Percentiles rank a stretch among this genome's conserved stretches.
Conservation (phyloP, 164 flowering plant genomes). For the Umbellularia californica region DNA sequence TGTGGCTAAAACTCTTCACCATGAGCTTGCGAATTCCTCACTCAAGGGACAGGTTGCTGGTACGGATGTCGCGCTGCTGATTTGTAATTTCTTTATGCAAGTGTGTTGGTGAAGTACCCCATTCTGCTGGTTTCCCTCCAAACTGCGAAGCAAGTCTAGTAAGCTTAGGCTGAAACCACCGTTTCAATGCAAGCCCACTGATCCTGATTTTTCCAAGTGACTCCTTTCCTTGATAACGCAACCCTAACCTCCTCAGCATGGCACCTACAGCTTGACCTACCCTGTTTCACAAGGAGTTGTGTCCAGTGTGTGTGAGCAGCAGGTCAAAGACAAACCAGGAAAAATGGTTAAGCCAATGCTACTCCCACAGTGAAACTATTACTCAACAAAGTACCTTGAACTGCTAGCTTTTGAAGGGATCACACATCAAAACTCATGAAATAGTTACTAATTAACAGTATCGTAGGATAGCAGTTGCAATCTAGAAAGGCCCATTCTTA, state of each 20-base stretch:
- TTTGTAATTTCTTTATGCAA: slow-evolving; percentile 55
- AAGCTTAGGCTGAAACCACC: slow-evolving; percentile 78
- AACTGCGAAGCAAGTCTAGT: slow-evolving; percentile 36
- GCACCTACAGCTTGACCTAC: slow-evolving; percentile 67
- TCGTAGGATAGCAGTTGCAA: no score
- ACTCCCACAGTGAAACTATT: not conserved
- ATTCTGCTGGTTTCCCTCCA: slow-evolving; percentile 43
- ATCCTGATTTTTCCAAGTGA: slow-evolving; percentile 84
- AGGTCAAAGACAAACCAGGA: not conserved
- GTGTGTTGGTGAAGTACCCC: slow-evolving; percentile 31
- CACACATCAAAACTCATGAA: not conserved
- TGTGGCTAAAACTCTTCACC: not conserved
- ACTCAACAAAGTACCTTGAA: not conserved
- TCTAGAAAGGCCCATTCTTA: no score
- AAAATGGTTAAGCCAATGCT: not conserved
- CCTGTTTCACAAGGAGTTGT: slow-evolving; percentile 34
- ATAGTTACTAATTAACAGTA: no score
- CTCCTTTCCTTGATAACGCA: slow-evolving; percentile 69
- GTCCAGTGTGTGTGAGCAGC: slow-evolving; percentile 1
- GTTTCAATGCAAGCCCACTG: slow-evolving; percentile 51
- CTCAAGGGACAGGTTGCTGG: slow-evolving; percentile 55
- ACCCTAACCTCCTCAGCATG: slow-evolving; percentile 64
- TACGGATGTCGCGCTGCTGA: slow-evolving; percentile 77
- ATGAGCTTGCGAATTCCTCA: slow-evolving; percentile 10
- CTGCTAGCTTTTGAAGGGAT: not conserved